Conservation (phyloP, 345 rosid species). For the Theobroma cacao region DNA sequence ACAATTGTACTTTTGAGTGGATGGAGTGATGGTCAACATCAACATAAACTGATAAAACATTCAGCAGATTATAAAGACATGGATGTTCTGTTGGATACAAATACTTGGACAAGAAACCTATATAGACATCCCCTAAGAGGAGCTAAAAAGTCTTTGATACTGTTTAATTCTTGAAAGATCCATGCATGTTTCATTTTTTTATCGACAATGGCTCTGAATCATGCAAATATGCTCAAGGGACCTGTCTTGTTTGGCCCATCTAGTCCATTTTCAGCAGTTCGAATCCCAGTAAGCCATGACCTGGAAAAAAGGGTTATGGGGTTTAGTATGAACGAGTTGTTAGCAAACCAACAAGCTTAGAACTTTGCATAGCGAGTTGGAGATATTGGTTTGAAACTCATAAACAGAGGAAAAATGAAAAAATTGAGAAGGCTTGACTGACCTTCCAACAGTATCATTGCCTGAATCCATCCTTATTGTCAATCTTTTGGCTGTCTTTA, state of each 20-base stretch:
- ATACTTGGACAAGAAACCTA: neutral
- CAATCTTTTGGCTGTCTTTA: slow-evolving; percentile 63
- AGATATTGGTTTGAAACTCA: neutral
- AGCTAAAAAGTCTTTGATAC: neutral
- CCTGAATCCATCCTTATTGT: slow-evolving; percentile 60
- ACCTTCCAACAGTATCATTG: slow-evolving; percentile 56
- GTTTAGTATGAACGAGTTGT: neutral
- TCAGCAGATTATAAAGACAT: neutral
- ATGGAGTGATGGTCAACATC: neutral
- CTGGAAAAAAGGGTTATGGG: slow-evolving; percentile 36
- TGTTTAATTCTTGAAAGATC: slow-evolving; percentile 10
- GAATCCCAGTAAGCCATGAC: slow-evolving; percentile 60
- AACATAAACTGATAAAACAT: neutral
- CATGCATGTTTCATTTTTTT: neutral
- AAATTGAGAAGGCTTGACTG: slow-evolving; percentile 16
- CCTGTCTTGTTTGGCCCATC: slow-evolving; percentile 63
- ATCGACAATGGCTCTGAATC: slow-evolving; percentile 7
- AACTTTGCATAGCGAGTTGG: neutral
- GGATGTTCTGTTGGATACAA: neutral
- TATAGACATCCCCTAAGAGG: neutral
- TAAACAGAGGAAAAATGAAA: neutral
- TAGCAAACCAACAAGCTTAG: neutral
- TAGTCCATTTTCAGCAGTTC: slow-evolving; percentile 56
- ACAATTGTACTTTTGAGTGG: neutral
- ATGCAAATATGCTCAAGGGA: slow-evolving; percentile 74